These are phyloP conservation scores for Ceratocystis cacaofunesta DNA, from an alignment of 2,329 filamentous ascomycete species.

Conservation along the genomic window DNA sequence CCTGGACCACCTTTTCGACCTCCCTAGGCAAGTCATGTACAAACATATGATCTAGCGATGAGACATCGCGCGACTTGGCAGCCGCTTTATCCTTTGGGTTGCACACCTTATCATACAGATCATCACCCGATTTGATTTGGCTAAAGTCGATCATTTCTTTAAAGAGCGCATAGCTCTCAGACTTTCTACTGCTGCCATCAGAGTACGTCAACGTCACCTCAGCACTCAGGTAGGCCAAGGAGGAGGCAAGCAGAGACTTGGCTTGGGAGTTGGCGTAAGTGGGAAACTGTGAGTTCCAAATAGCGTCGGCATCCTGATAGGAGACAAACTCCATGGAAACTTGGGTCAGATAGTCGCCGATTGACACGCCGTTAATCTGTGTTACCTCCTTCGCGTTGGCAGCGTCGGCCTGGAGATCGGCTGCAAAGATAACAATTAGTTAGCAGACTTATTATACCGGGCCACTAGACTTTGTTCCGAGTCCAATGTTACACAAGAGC, in stretches of 20 bases:
- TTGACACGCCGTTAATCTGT: constrained; percentile 22
- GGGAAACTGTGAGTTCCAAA: constrained; percentile 29
- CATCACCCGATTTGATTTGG: constrained; percentile 24
- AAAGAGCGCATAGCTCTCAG: constrained; percentile 23
- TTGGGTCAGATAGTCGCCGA: constrained; percentile 20
- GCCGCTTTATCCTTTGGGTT: constrained; percentile 19
- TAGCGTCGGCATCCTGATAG: constrained; percentile 22
- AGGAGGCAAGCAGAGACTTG: constrained; percentile 22
- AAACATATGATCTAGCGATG: not conserved
- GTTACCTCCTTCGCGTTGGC: constrained; percentile 19
- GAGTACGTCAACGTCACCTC: constrained; percentile 26
- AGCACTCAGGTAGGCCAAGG: constrained; percentile 22
- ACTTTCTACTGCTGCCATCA: constrained; percentile 24
- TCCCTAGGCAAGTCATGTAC: constrained; percentile 23
- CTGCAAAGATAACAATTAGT: not conserved
- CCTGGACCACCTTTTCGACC: not conserved
- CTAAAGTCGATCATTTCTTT: constrained; percentile 22
- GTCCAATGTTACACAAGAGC: not conserved
- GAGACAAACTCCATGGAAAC: constrained; percentile 18
- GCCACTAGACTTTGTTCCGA: not conserved
- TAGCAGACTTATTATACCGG: not conserved
- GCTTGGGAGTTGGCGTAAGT: constrained; percentile 18
- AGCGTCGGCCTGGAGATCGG: constrained; percentile 12
- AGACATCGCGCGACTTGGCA: constrained; percentile 20
- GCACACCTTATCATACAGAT: constrained; percentile 26